Conservation (phyloP, 257 asterid species). For the Penstemon eatonii region DNA sequence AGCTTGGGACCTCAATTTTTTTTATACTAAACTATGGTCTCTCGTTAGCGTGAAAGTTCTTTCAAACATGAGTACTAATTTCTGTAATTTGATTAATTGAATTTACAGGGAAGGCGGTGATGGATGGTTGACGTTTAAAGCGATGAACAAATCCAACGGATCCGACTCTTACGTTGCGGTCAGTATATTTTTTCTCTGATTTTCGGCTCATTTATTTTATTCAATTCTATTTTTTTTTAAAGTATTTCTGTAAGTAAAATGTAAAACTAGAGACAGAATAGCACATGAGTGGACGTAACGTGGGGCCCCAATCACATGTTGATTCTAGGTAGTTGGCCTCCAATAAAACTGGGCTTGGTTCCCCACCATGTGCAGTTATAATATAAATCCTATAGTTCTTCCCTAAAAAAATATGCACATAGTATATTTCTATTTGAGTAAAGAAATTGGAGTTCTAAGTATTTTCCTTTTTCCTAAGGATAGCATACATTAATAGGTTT, state of each 20-base stretch:
- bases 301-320: neutral
- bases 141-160: conserved; percentile 50
- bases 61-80: neutral
- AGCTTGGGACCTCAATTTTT: too few relatives aligned
- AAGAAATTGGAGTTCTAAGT: too few relatives aligned
- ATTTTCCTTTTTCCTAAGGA: too few relatives aligned
- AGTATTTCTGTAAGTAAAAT: neutral
- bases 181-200: conserved; percentile 18
- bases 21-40: too few relatives aligned
- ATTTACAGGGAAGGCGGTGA: conserved; percentile 40
- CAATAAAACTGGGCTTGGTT: neutral
- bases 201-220: neutral
- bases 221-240: neutral
- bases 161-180: conserved; percentile 56
- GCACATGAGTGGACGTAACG: neutral
- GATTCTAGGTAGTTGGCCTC: neutral
- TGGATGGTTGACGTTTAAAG: conserved; percentile 44
- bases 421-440: too few relatives aligned
- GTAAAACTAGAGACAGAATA: neutral
- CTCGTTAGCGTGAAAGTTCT: too few relatives aligned
- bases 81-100: neutral
- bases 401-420: too few relatives aligned
- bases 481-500: too few relatives aligned
- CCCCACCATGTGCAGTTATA: neutral
- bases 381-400: too few relatives aligned